phyloP scores from a whole-genome alignment of 495 filamentous ascomycete species.

The Acidiella bohemica region DNA sequence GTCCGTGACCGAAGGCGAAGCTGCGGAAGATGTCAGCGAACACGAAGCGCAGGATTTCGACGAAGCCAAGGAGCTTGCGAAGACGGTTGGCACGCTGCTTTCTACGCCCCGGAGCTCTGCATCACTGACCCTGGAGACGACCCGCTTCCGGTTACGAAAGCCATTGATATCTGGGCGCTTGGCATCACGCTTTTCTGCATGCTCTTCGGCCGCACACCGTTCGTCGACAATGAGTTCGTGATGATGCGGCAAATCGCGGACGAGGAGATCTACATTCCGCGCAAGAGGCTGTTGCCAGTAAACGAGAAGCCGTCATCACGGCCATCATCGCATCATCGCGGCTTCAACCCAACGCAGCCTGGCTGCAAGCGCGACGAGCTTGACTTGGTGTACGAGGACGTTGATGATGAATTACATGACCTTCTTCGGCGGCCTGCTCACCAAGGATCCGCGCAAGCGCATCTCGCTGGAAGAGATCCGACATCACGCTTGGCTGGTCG shows the following conservation, averaged over 20 bases:
- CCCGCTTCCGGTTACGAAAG: constrained; percentile 43
- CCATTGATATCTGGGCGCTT: constrained; percentile 94
- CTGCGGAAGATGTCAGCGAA: constrained; percentile 66
- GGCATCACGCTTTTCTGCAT: constrained; percentile 93
- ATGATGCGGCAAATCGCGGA: constrained; percentile 85
- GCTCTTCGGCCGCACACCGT: constrained; percentile 83
- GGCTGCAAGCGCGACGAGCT: constrained; percentile 47
- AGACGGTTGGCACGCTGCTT: constrained; percentile 97
- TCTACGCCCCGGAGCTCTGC: constrained; percentile 97
- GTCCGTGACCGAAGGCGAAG: constrained; percentile 64
- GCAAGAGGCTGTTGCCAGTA: constrained; percentile 63
- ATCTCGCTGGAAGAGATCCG: constrained; percentile 90
- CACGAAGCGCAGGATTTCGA: constrained; percentile 73
- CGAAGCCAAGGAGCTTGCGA: constrained; percentile 85
- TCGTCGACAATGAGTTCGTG: constrained; percentile 77
- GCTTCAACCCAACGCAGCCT: constrained; percentile 23
- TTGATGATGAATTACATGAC: constrained; percentile 71
- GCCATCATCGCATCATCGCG: constrained; percentile 23
- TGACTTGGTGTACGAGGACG: constrained; percentile 69
- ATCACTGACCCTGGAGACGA: constrained; percentile 53
- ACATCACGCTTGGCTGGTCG: constrained; percentile 87
- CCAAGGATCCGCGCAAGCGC: constrained; percentile 75
- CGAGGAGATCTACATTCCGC: constrained; percentile 77
- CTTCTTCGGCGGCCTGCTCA: constrained; percentile 67
- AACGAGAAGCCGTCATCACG: constrained; percentile 39